Conservation (phyloP, 805 yeast genomes). For the Spathaspora arborariae region DNA sequence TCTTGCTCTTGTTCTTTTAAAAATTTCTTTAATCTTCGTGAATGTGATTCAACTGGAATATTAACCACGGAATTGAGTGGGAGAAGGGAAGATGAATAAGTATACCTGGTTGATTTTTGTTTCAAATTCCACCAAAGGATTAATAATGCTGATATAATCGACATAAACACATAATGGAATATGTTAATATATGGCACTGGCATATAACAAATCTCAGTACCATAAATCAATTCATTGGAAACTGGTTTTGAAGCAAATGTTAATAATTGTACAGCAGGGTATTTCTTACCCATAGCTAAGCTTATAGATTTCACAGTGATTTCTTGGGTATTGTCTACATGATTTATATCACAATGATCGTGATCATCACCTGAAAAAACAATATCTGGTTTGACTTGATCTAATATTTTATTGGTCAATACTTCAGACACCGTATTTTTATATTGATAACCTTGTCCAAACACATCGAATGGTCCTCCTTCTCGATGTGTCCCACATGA, state of each 20-base stretch:
- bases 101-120: conserved; percentile 22
- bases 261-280: conserved; percentile 41
- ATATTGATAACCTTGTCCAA: conserved; percentile 74
- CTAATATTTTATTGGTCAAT: conserved; percentile 55
- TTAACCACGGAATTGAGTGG: conserved; percentile 9
- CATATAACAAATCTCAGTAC: conserved; percentile 42
- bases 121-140: conserved; percentile 27
- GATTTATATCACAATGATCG: conserved; percentile 83
- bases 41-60: conserved; percentile 13
- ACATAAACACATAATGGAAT: conserved; percentile 31
- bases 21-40: conserved; percentile 26
- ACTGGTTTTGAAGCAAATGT: conserved; percentile 14
- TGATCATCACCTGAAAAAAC: conserved; percentile 95
- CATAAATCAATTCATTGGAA: conserved; percentile 17
- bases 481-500: conserved; percentile 82
- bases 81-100: conserved; percentile 20
- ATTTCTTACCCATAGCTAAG: conserved; percentile 39
- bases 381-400: conserved; percentile 57
- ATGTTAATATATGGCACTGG: conserved; percentile 45
- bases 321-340: conserved; percentile 32
- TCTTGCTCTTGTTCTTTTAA: conserved; percentile 26
- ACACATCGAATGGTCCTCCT: conserved; percentile 45
- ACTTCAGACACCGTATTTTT: conserved; percentile 73
- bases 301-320: conserved; percentile 37
- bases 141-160: conserved; percentile 26